Base-by-base conservation (phyloP, 106 monocot genomes). In the Allium cepa region DNA sequence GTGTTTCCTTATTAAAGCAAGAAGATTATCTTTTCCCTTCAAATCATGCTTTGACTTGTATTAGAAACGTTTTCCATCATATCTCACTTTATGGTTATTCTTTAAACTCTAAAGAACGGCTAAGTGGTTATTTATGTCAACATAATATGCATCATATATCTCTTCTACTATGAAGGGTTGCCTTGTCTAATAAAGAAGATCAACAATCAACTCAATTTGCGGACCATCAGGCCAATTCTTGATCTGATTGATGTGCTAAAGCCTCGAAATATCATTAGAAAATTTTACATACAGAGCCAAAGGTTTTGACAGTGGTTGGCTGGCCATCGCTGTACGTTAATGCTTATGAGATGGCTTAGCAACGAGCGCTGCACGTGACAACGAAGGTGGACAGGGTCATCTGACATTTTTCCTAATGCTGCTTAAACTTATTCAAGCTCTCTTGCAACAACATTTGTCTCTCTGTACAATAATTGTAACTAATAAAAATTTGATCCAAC, bases 31-130 rank as follows among this genome's bases (percentile, higher is more conserved):
- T 82, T 92, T 96, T 57, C 86, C 86, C 72, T 88, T 88, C 80
- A 97, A 53, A 64, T 81, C 86, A 74, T 97, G 88, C 27, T 10
- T 72, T 81, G 89, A 91, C 95, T 91, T 96, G 77, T 91, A 96
- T 48, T 91, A 81, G 60, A 88, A 96, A 17, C 83, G 78, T 16
- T 69, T 83, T 52, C 95, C 91, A 82, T 96, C 91, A 68, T 88
- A 96, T 47, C 52, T 50, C 22, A 96, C 95, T 87, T 96, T 96
- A 53, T 80, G 85, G 71, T 96, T 96, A 63, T 96, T 91, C 75
- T 73, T 91, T 66, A 96, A 82, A 72, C 91, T 96, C 16, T 96
- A 85, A 78, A 85, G 88, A 15, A 96, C 83, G 57, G 69, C 79
- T 57, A 85, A 85, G 68, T 96, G 91, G 50, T 74, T 81, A 58